These are phyloP conservation scores for Medicago arabica DNA, from an alignment of 306 rosid species.

Conservation along the genomic window DNA sequence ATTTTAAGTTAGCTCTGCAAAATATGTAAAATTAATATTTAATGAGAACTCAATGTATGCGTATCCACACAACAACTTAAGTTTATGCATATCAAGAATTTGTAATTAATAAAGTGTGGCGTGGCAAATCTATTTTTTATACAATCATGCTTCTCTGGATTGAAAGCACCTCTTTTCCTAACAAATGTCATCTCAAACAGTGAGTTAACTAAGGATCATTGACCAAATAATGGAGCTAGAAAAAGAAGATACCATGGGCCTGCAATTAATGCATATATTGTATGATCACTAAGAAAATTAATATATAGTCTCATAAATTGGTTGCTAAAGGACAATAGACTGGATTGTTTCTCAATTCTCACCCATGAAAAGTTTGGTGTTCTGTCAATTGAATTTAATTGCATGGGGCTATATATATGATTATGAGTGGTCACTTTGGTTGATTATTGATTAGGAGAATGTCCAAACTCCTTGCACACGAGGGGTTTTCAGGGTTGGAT, in stretches of 20 bases:
- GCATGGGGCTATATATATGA: slow-evolving; percentile 36
- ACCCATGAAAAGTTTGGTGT: slow-evolving; percentile 46
- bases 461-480: slow-evolving; percentile 53
- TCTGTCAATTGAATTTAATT: slow-evolving; percentile 46
- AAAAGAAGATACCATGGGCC: slow-evolving; percentile 16
- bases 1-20: too few species aligned
- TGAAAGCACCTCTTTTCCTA: slow-evolving; percentile 49
- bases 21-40: too few species aligned
- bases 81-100: neutral
- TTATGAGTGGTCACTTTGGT: neutral
- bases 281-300: neutral
- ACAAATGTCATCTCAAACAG: slow-evolving; percentile 27
- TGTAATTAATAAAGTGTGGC: slow-evolving; percentile 17
- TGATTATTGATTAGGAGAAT: slow-evolving; percentile 42
- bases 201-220: slow-evolving; percentile 16
- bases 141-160: slow-evolving; percentile 25
- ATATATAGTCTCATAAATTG: slow-evolving; percentile 1
- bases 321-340: slow-evolving; percentile 33
- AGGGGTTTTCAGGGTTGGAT: slow-evolving; percentile 56
- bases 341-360: slow-evolving; percentile 36
- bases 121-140: neutral
- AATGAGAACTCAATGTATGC: neutral
- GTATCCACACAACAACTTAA: neutral
- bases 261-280: slow-evolving; percentile 43
- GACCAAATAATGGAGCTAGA: slow-evolving; percentile 36